These are phyloP conservation scores for Cyclaneusma minus DNA, from an alignment of 2,329 filamentous ascomycete species.

Conservation along the genomic window DNA sequence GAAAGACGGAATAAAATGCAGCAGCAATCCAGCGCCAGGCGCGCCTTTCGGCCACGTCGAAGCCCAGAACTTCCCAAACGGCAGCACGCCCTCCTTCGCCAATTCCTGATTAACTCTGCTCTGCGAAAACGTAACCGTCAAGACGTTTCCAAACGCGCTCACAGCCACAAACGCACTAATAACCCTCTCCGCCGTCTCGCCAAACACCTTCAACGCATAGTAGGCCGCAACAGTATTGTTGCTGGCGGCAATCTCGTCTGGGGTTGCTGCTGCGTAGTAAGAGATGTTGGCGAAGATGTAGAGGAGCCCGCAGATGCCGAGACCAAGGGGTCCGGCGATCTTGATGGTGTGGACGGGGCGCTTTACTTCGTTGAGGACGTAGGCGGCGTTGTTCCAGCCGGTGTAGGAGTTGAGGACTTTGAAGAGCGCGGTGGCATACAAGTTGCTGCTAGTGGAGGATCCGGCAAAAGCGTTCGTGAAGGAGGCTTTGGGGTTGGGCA, in stretches of 20 bases:
- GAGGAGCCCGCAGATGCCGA: conserved; percentile 32
- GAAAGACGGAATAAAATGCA: conserved; percentile 46
- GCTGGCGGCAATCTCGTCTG: conserved; percentile 33
- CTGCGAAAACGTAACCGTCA: conserved; percentile 30
- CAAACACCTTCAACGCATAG: conserved; percentile 40
- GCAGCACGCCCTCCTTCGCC: conserved; percentile 29
- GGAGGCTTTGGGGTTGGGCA: conserved; percentile 24
- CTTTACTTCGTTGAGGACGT: conserved; percentile 39
- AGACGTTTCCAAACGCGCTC: conserved; percentile 31
- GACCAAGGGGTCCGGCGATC: conserved; percentile 36
- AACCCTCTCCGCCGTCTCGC: conserved; percentile 22
- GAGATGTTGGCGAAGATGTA: conserved; percentile 42
- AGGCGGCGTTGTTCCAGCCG: conserved; percentile 37
- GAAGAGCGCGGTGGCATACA: conserved; percentile 32
- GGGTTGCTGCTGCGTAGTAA: conserved; percentile 41
- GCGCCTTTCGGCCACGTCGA: conserved; percentile 6
- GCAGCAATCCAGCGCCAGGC: conserved; percentile 22
- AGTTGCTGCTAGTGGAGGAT: conserved; percentile 20
- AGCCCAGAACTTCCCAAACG: conserved; percentile 21
- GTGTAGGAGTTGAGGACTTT: conserved; percentile 39
- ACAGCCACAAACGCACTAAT: conserved; percentile 30
- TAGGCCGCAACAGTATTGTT: conserved; percentile 36
- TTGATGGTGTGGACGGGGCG: conserved; percentile 39
- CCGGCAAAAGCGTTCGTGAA: conserved; percentile 30
- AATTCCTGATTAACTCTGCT: conserved; percentile 30